A percentile compares a stretch with the other conserved stretches of the same genome.
These are phyloP conservation scores for Yamadazyma takamatsuzukensis DNA, from an alignment of 805 yeast genomes.

Conservation along the genomic window DNA sequence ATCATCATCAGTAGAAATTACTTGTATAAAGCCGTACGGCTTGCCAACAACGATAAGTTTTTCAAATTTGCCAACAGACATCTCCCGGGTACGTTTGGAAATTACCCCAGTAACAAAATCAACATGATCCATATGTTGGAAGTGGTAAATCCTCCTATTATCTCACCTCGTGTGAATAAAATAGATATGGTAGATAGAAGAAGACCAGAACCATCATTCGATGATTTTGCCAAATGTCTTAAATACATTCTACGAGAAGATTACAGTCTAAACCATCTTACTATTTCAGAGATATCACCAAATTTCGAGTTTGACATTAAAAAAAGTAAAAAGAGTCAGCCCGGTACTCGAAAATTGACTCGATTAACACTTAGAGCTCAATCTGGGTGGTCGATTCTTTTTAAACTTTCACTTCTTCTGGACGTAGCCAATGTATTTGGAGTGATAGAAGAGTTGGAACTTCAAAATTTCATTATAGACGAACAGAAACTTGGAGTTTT, in stretches of 20 bases:
- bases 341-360: slow-evolving; percentile 23
- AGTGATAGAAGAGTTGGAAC: slow-evolving; percentile 36
- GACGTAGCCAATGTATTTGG: slow-evolving; percentile 41
- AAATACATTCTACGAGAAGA: slow-evolving; percentile 38
- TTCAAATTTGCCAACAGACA: slow-evolving; percentile 33
- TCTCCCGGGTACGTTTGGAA: no score
- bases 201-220: slow-evolving; percentile 15
- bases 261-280: slow-evolving; percentile 42
- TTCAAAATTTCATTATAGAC: slow-evolving; percentile 49
- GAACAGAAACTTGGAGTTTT: slow-evolving; percentile 21
- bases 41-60: slow-evolving; percentile 25
- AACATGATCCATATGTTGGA: slow-evolving; percentile 26
- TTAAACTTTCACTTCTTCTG: slow-evolving; percentile 42
- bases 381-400: slow-evolving; percentile 51
- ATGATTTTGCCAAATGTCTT: slow-evolving; percentile 22
- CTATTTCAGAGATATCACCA: slow-evolving; percentile 46
- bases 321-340: no score
- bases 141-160: slow-evolving; percentile 32
- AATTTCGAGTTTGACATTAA: slow-evolving; percentile 35
- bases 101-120: no score
- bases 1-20: slow-evolving; percentile 32
- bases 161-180: slow-evolving; percentile 35
- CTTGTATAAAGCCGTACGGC: slow-evolving; percentile 31
- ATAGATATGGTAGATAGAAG: slow-evolving; percentile 21
- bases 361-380: slow-evolving; percentile 40